These are phyloP conservation scores for Candida xiaguanensis DNA, from an alignment of 805 yeast genomes.

Conservation along the genomic window DNA sequence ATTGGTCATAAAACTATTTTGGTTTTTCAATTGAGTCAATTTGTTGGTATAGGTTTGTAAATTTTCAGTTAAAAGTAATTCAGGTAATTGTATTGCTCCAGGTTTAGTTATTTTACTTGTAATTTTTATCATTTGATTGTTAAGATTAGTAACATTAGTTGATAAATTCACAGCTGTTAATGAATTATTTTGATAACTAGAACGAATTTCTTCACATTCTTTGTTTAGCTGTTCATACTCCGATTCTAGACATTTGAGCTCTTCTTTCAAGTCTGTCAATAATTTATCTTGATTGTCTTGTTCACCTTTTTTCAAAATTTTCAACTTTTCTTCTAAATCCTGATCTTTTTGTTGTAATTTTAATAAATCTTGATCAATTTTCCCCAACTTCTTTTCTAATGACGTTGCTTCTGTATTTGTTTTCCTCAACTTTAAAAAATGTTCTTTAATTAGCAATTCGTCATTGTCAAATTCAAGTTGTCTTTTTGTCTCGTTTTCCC, in stretches of 20 bases:
- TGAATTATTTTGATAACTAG: slow-evolving; percentile 32
- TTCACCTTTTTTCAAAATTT: slow-evolving; percentile 10
- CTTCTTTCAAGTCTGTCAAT: slow-evolving; percentile 23
- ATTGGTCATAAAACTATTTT: slow-evolving; percentile 26
- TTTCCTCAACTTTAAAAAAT: slow-evolving; percentile 28
- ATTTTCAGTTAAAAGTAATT: slow-evolving; percentile 32
- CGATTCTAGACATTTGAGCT: slow-evolving; percentile 17
- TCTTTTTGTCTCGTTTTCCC: slow-evolving; percentile 25
- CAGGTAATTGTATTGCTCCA: slow-evolving; percentile 33
- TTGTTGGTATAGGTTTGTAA: slow-evolving; percentile 22
- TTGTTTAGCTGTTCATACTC: slow-evolving; percentile 24
- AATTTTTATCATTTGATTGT: slow-evolving; percentile 17
- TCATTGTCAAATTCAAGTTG: slow-evolving; percentile 31
- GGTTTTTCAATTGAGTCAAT: slow-evolving; percentile 21
- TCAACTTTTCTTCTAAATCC: slow-evolving; percentile 14
- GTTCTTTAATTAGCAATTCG: slow-evolving; percentile 30
- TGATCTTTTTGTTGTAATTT: slow-evolving; percentile 16
- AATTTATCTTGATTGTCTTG: slow-evolving; percentile 18
- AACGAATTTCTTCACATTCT: slow-evolving; percentile 28
- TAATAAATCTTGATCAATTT: slow-evolving; percentile 27
- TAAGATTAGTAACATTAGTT: slow-evolving; percentile 16
- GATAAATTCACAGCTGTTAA: slow-evolving; percentile 30
- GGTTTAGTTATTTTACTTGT: slow-evolving; percentile 26
- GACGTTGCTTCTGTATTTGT: slow-evolving; percentile 33
- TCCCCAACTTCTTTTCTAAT: slow-evolving; percentile 29